Conservation (phyloP, 768 basidiomycete genomes). For the Clathrus columnatus region DNA sequence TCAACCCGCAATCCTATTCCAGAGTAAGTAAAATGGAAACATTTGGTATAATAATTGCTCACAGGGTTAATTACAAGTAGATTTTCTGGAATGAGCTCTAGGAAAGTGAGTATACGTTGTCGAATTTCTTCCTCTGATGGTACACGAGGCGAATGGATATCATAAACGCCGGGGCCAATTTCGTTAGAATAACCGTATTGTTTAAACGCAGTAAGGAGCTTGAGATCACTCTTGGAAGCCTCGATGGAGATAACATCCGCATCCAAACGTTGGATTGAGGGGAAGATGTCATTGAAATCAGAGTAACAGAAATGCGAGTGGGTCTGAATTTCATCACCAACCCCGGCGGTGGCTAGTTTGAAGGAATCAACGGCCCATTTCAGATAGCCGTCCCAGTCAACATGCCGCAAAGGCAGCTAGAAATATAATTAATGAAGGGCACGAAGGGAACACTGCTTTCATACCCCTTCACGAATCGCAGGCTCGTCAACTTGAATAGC, state of each 20-base stretch:
- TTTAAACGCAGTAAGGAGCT: constrained; percentile 92
- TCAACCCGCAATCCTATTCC: constrained; percentile 83
- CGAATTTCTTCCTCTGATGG: constrained; percentile 89
- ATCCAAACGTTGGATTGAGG: constrained; percentile 91
- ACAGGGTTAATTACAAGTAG: constrained; percentile 89
- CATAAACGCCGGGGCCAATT: constrained; percentile 97
- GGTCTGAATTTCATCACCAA: constrained; percentile 87
- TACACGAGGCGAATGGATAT: constrained; percentile 99
- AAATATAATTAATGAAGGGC: neutral
- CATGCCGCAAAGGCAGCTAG: constrained; percentile 89
- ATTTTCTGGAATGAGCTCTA: constrained; percentile 68
- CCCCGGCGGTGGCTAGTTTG: constrained; percentile 94
- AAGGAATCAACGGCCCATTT: constrained; percentile 99
- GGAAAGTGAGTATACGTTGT: constrained; percentile 81
- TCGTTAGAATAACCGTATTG: constrained; percentile 92
- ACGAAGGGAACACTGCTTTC: constrained; percentile 20
- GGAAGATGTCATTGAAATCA: constrained; percentile 98
- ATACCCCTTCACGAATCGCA: constrained; percentile 95
- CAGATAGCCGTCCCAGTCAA: constrained; percentile 95
- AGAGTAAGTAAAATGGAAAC: constrained; percentile 2
- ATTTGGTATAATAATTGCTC: constrained; percentile 16
- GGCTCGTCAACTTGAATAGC: constrained; percentile 99
- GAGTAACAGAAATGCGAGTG: constrained; percentile 99
- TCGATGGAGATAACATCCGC: constrained; percentile 99
- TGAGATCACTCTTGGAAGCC: constrained; percentile 98